Conservation (phyloP, 2,329 filamentous ascomycete genomes). For the Hypoxylon sp. region DNA sequence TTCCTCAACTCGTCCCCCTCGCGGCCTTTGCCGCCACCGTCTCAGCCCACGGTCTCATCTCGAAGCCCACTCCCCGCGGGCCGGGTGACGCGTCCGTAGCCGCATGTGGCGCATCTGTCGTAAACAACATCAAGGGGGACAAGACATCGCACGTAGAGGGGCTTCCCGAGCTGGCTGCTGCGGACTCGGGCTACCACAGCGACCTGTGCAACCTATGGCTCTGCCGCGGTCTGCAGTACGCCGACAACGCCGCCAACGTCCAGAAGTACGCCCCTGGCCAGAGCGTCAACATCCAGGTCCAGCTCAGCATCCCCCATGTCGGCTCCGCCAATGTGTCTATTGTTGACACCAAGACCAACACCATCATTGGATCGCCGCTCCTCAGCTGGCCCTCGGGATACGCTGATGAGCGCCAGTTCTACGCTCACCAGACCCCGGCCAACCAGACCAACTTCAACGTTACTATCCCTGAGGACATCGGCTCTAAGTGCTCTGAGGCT, state of each 20-base stretch:
- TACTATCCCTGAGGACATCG: slow-evolving; percentile 50
- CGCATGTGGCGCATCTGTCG: slow-evolving; percentile 49
- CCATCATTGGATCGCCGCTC: slow-evolving; percentile 56
- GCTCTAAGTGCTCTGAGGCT: slow-evolving; percentile 46
- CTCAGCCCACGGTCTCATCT: slow-evolving; percentile 50
- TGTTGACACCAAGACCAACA: slow-evolving; percentile 61
- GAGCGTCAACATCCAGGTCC: slow-evolving; percentile 59
- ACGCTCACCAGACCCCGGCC: slow-evolving; percentile 47
- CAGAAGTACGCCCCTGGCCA: slow-evolving; percentile 60
- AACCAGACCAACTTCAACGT: slow-evolving; percentile 53
- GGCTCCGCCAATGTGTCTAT: slow-evolving; percentile 65
- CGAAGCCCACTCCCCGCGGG: slow-evolving; percentile 46
- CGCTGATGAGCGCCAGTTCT: slow-evolving; percentile 52
- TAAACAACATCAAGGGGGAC: slow-evolving; percentile 48
- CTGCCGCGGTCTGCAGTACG: slow-evolving; percentile 59
- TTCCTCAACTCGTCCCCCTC: slow-evolving; percentile 41
- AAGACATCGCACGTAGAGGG: slow-evolving; percentile 54
- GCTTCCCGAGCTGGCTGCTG: slow-evolving; percentile 52
- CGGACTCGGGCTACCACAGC: slow-evolving; percentile 47
- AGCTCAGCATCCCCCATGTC: slow-evolving; percentile 63
- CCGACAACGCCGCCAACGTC: slow-evolving; percentile 57
- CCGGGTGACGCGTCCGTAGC: slow-evolving; percentile 47
- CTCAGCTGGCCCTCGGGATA: slow-evolving; percentile 50
- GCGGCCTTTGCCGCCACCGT: slow-evolving; percentile 46
- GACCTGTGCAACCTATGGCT: slow-evolving; percentile 57